Conservation (phyloP, 2,329 filamentous ascomycete species). For the Hyphodiscus sp. region DNA sequence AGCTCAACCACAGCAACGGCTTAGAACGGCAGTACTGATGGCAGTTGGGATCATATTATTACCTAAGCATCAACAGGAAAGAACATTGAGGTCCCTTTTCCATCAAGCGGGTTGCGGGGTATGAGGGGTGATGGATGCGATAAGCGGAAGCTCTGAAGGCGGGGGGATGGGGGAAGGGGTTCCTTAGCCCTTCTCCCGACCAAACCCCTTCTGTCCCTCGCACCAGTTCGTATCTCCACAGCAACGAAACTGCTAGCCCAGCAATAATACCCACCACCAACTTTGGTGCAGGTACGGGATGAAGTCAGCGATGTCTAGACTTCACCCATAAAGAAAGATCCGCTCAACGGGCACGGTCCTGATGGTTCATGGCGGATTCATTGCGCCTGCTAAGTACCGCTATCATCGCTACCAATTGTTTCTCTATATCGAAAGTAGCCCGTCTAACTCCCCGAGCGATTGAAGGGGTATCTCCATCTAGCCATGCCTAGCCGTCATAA, state of each 20-base stretch:
- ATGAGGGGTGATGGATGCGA: not conserved
- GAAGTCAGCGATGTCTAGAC: not conserved
- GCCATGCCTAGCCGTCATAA: not conserved
- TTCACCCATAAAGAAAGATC: not conserved
- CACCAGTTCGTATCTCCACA: no score
- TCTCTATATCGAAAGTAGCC: not conserved
- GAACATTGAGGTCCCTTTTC: no score
- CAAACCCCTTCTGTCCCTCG: not conserved
- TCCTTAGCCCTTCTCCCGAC: not conserved
- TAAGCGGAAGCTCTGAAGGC: not conserved
- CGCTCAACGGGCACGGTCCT: not conserved
- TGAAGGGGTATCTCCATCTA: constrained; percentile 5
- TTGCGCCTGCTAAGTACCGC: not conserved
- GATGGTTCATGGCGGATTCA: not conserved
- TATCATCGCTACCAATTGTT: not conserved
- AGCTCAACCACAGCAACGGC: no score
- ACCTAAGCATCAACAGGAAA: not conserved
- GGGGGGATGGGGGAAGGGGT: no score
- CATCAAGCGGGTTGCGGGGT: not conserved
- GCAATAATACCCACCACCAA: not conserved
- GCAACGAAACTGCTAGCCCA: not conserved
- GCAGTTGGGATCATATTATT: not conserved
- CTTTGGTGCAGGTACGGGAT: not conserved
- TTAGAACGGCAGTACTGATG: no score
- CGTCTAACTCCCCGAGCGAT: constrained; percentile 2